A percentile compares a stretch with the other conserved stretches of the same genome.
Conservation (phyloP, 306 rosid genomes). For the Acacia confusa region DNA sequence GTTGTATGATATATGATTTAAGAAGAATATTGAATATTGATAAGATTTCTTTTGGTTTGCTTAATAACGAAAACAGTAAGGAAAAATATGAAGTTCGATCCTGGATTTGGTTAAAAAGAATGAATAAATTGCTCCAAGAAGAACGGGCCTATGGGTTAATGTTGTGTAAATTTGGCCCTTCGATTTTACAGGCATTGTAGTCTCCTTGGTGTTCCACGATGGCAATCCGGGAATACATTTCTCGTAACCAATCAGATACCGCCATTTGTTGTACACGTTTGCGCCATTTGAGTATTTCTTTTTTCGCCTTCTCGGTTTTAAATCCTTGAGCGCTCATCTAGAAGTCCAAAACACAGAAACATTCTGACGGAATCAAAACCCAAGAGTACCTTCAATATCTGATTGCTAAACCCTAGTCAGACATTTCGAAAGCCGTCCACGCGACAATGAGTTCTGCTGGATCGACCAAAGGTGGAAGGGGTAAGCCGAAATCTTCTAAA, state of each 20-base stretch:
- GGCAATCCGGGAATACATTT: background rate
- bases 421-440: background rate
- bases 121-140: too few species aligned
- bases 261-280: background rate
- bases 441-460: slow-evolving; percentile 18
- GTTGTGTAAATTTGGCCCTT: background rate
- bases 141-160: background rate
- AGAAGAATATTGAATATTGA: too few species aligned
- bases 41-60: too few species aligned
- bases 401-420: background rate
- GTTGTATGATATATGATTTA: too few species aligned
- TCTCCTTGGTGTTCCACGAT: background rate
- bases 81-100: too few species aligned
- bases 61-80: too few species aligned
- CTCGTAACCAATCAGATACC: background rate
- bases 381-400: background rate
- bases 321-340: background rate
- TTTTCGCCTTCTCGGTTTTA: background rate
- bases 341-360: background rate
- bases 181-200: background rate
- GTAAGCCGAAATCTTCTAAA: slow-evolving; percentile 33
- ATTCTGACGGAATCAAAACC: background rate
- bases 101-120: too few species aligned
- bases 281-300: background rate
- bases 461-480: slow-evolving; percentile 35